phyloP scores from a whole-genome alignment of 2,329 filamentous ascomycete species.

The Pseudogymnoascus sp. region DNA sequence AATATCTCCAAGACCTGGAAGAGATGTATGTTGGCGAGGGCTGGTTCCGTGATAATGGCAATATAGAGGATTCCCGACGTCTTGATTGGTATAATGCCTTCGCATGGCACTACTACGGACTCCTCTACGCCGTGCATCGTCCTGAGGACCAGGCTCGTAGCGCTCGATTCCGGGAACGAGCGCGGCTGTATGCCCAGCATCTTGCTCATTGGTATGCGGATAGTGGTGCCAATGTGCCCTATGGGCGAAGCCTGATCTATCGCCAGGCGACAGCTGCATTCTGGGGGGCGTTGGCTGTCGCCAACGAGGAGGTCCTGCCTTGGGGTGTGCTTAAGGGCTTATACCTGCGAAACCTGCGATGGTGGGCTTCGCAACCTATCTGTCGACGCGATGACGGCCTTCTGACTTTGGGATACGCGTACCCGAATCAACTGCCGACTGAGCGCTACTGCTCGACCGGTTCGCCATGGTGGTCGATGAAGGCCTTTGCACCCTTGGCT shows the following conservation, averaged over 20 bases:
- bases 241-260: constrained; percentile 44
- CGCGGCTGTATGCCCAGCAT: constrained; percentile 33
- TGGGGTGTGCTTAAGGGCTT: constrained; percentile 40
- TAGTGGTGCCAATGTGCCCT: constrained; percentile 42
- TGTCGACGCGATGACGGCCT: constrained; percentile 34
- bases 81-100: constrained; percentile 48
- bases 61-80: constrained; percentile 26
- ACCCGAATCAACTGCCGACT: constrained; percentile 43
- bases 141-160: constrained; percentile 33
- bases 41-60: constrained; percentile 40
- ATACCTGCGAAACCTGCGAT: constrained; percentile 41
- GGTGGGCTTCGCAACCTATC: constrained; percentile 36
- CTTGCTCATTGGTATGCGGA: constrained; percentile 43
- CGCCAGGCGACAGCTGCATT: constrained; percentile 43
- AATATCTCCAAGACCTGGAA: constrained; percentile 36
- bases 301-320: constrained; percentile 20
- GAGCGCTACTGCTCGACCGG: constrained; percentile 52
- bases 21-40: constrained; percentile 38
- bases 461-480: constrained; percentile 47
- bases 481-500: constrained; percentile 38
- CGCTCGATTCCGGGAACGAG: constrained; percentile 32
- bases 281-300: constrained; percentile 35
- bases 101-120: constrained; percentile 43
- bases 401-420: constrained; percentile 38
- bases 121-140: constrained; percentile 39